A percentile compares a stretch with the other conserved stretches of the same genome.
These are phyloP conservation scores for Candida tibetensis DNA, from an alignment of 805 yeast species.

Conservation along the genomic window DNA sequence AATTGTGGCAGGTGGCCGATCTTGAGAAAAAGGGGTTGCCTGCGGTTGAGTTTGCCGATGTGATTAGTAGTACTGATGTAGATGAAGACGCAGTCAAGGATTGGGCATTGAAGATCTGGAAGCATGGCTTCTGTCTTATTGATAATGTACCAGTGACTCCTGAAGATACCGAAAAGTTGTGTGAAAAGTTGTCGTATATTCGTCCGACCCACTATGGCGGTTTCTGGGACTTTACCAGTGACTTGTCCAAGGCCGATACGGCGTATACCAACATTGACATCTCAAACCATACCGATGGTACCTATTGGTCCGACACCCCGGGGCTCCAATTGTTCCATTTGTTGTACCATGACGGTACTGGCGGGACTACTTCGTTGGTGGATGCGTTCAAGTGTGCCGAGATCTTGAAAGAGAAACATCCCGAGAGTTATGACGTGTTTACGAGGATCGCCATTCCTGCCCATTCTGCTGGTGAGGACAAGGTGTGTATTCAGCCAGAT, in stretches of 20 bases:
- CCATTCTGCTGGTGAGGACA: conserved; percentile 71
- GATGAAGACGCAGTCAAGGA: conserved; percentile 45
- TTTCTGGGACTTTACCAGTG: conserved; percentile 75
- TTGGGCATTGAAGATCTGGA: conserved; percentile 53
- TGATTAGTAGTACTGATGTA: conserved; percentile 36
- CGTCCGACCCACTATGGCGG: conserved; percentile 77
- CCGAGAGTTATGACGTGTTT: conserved; percentile 51
- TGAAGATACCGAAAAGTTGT: conserved; percentile 55
- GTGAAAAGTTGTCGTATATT: conserved; percentile 56
- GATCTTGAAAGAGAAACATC: conserved; percentile 43
- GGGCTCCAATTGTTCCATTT: conserved; percentile 69
- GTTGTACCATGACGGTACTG: conserved; percentile 59
- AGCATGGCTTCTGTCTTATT: conserved; percentile 60
- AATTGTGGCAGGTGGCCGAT: conserved; percentile 45
- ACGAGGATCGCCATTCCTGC: conserved; percentile 56
- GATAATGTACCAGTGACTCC: conserved; percentile 60
- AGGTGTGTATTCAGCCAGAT: conserved; percentile 58
- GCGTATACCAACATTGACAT: conserved; percentile 70
- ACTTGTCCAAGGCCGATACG: conserved; percentile 63
- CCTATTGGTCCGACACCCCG: conserved; percentile 72
- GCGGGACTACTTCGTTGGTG: conserved; percentile 66
- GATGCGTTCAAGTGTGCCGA: conserved; percentile 65
- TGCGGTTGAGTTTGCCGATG: conserved; percentile 44
- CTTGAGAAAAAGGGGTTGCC: conserved; percentile 41
- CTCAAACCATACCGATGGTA: conserved; percentile 68